Conservation (phyloP, 202 grass and related monocot species). For the Elaeis oleifera region DNA sequence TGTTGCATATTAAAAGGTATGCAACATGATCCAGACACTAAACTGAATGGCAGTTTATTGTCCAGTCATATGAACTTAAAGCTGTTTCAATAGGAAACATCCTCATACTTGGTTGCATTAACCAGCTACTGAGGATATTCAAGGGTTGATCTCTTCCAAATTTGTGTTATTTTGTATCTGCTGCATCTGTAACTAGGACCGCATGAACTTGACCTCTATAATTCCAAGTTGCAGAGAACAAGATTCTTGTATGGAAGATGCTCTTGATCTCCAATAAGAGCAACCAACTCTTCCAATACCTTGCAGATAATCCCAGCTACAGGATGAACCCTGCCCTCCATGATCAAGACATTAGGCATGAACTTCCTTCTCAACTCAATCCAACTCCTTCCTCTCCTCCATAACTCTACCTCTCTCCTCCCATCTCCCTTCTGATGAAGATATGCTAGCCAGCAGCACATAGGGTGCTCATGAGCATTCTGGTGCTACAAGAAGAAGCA, state of each 20-base stretch:
- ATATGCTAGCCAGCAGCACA: constrained; percentile 68
- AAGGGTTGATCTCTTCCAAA: too few species aligned
- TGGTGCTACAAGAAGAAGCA: constrained; percentile 42
- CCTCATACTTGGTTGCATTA: too few species aligned
- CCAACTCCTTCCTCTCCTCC: constrained; percentile 63
- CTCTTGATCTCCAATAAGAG: constrained; percentile 31
- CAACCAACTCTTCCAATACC: constrained; percentile 30
- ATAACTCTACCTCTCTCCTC: constrained; percentile 46
- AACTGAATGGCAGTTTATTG: too few species aligned
- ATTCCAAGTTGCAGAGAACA: neutral
- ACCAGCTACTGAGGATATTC: too few species aligned
- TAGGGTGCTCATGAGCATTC: constrained; percentile 38
- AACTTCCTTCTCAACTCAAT: constrained; percentile 58
- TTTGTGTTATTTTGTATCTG: too few species aligned
- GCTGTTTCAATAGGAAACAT: too few species aligned
- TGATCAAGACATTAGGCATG: constrained; percentile 35
- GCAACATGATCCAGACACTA: too few species aligned
- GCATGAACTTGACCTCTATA: neutral
- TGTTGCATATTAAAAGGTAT: too few species aligned
- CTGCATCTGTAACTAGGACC: too few species aligned
- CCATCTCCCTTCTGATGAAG: constrained; percentile 57
- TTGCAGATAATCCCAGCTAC: constrained; percentile 22
- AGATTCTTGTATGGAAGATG: constrained; percentile 20
- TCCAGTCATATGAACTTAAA: too few species aligned
- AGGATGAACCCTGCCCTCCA: constrained; percentile 25